Evolutionary conservation across 2,329 filamentous ascomycete genomes (phyloP), one percentile per base, ranked within the genome.

Genomic region (Pseudogymnoascus sp.): DNA sequence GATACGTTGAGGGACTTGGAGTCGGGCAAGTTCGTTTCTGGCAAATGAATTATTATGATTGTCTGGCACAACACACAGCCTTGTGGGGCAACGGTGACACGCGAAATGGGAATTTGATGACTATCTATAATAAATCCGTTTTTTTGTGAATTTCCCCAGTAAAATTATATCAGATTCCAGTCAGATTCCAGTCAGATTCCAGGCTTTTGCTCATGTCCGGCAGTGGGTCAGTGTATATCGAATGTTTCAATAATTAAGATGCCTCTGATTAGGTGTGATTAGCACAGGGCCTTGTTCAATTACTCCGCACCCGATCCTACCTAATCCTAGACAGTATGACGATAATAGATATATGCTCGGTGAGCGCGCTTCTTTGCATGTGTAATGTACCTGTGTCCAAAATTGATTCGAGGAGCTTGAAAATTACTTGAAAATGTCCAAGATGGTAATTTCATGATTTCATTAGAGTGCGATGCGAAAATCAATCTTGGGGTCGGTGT

Each of bases 351-450:
- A 57, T 57, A 31, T 57, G 51, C 51, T 57, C 51, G 51, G 51
- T 36, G 51, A 34, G 51, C 51, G 51, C 51, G 51, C 51, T 57
- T 57, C 29, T 57, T 57, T 57, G 51, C 51, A 57, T 57, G 51
- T 57, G 51, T 57, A 34, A 57, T 57, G 51, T 57, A 57, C 51
- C 51, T 57, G 51, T 57, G 51, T 57, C 51, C 29, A 92, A 72
- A 81, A 80, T 29, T 80, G 83, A 37, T 75, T 87, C 4, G 82
- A 84, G 21, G 84, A 87, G 68, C 75, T 86, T 1, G 83, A 86
- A 71, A 84, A 80, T 69, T 87, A 68, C 75, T 86, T 1, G 83
- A 86, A 71, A 84, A 80, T 69, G 74, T 75, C 4, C 75, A 82
- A 26, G 47, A 77, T 90, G 72, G 51, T 21, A 57, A 36, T 57